Base-by-base conservation (phyloP, 108 stramenopile genomes). In the Pseudonitzschia multistriata region DNA sequence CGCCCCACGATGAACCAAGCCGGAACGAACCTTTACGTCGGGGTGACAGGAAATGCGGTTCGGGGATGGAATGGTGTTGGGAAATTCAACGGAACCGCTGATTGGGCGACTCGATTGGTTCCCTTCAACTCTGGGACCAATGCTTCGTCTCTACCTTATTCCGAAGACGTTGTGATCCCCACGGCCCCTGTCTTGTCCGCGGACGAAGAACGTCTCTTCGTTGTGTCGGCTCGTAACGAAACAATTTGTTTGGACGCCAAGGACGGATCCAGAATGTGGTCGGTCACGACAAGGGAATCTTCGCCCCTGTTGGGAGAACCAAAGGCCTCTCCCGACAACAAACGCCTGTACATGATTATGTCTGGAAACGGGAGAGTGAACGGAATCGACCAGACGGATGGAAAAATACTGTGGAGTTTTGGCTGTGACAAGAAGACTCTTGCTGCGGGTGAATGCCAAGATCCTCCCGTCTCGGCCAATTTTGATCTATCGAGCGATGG, bases 401-500 rank as follows among this genome's bases (percentile, higher is more conserved):
- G 74, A n/a, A 31, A 35, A 8, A 19, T 30, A 24, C 33, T 36
- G 7, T 75, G 74, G 74, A 31, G n/a, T 19, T 47, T 35, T 34
- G 67, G 67, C 21, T 75, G 74, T 63, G 74, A 63, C 15, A 35
- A 15, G 4, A 19, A 59, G 11, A 7, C 15, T 35, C 57, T 59
- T 3, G 19, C 68, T 39, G 7, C 42, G 56, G 36, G 74, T 70
- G 22, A 70, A 54, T 59, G 56, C 65, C n/a, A 70, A 70, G n/a
- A 33, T 11, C 31, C 57, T 29, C 40, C 69, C 10, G 64, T 71
- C 30, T n/a, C 13, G 25, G 68, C 76, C 13, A 36, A 65, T 25
- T 77, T 77, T 28, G 70, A 49, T 47, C 30, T 77, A 11, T 77
- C 76, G 24, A 24, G 25, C 15, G 57, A 66, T 13, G 76, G 76